Base-by-base conservation (phyloP, 495 filamentous ascomycete species). In the Peziza echinospora region DNA sequence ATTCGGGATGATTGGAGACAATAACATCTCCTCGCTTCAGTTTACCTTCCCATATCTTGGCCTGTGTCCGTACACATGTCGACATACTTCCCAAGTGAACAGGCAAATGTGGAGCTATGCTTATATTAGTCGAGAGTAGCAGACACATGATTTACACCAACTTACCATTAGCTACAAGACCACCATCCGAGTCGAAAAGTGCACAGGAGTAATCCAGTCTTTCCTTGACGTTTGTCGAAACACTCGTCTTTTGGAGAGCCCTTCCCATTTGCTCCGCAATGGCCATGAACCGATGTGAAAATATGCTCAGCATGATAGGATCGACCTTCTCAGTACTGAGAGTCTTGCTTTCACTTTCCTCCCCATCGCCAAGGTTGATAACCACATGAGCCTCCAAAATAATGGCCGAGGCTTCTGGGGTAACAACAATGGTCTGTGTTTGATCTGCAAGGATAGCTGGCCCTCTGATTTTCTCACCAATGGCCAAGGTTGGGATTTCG, bases 241-340 rank as follows among this genome's bases (percentile, higher is more conserved):
- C 89, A 51, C 82, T 87, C 0, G 89, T 97, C 70, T 94, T 97
- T 53, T 96, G 89, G 23, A 97, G 67, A 2, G 89, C 86, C 46
- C 84, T 68, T 4, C 89, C 89, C 87, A 94, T 96, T 60, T 94
- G 87, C 63, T 97, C 89, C 3, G 89, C 89, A 58, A 97, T 96
- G 10, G 87, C 85, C 89, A 97, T 97, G 65, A 97, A 97, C 0
- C 89, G 69, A 60, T 97, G 86, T 1, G 84, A 84, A 54, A 97
- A 97, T 49, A 97, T 91, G 59, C 77, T 91, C 5, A 97, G 73
- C 63, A 91, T 80, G 60, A 97, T 93, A 0, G 89, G 87, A 51
- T 84, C 78, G 1, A 79, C 78, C 48, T 61, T 71, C 58, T 67
- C 73, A 49, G 55, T 64, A 48, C 55, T 62, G 28, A 58, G 61